Evolutionary conservation across 345 rosid genomes (phyloP).

Genomic region (Populus pruinosa): DNA sequence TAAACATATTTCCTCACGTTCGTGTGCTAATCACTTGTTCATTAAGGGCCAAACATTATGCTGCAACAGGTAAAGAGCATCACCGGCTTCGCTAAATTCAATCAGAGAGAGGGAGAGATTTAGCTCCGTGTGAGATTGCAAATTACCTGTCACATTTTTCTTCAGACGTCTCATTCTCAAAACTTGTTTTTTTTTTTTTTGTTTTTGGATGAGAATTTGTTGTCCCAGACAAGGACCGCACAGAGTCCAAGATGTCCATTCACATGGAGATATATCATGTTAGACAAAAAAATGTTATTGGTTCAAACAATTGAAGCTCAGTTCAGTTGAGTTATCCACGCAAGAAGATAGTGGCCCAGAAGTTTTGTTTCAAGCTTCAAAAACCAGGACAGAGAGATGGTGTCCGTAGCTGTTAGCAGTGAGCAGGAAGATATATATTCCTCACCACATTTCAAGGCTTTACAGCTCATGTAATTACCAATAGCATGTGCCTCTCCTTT

Average conservation of each 20-base stretch:
- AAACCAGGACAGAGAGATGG: neutral
- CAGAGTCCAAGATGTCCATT: neutral
- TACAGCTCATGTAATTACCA: slow-evolving; percentile 15
- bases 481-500: slow-evolving; percentile 11
- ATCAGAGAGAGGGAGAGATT: neutral
- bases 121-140: neutral
- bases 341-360: neutral
- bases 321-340: neutral
- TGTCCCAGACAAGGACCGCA: slow-evolving; percentile 9
- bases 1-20: neutral
- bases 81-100: neutral
- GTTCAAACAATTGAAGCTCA: neutral
- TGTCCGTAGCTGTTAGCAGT: slow-evolving; percentile 19
- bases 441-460: slow-evolving; percentile 18
- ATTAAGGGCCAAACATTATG: neutral
- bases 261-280: neutral
- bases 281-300: neutral
- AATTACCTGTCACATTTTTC: neutral
- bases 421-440: neutral
- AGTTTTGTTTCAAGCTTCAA: neutral
- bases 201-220: neutral
- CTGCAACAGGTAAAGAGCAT: neutral
- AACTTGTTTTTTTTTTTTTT: neutral
- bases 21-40: neutral
- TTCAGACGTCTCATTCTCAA: neutral